Evolutionary conservation across 2,329 filamentous ascomycete species (phyloP), one percentile per base, ranked within the genome.

Genomic region (Pseudogymnoascus pannorum): DNA sequence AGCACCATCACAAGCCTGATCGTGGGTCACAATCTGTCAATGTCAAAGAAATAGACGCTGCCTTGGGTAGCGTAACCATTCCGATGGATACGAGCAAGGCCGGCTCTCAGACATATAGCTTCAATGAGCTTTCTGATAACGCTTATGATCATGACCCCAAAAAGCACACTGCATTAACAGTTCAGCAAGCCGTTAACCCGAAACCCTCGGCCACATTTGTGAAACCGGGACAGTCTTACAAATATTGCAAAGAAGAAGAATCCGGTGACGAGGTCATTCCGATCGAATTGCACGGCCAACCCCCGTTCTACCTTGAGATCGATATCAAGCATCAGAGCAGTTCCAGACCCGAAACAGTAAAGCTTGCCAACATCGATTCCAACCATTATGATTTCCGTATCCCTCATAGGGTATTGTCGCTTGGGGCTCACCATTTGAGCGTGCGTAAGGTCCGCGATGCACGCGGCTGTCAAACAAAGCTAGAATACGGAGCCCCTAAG

Each of bases 251-350:
- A 72, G 87, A 92, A 57, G 91, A 96, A 68, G 83, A 88, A 58
- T 85, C 85, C 60, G 85, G 87, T 31, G 91, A 95, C 69, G 92
- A 99, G 70, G 86, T 84, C 40, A 96, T 99, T 60, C 92, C 93
- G 0, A 88, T 99, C 63, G 87, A 84, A 2, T 81, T 99, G 16
- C 88, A 88, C 63, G 94, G 94, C 38, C 79, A 87, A 14, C 85
- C 93, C 5, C 94, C 94, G 0, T 99, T 99, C 77, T 87, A 87
- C 57, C 79, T 99, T 4, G 94, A 97, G 72, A 82, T 97, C 22
- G 92, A 93, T 70, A 91, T 99, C 75, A 96, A 92, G 76, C 93
- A 97, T 69, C 89, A 95, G 70, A 88, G 89, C 60, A 89, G 86
- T 24, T 84, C 86, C 8, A 86, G 87, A 65, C 86, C 92, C 0